Percentiles rank a stretch among this genome's conserved stretches.
These are phyloP conservation scores for Backusella westeae DNA, from an alignment of 192 early-diverging fungal genomes.

Conservation along the genomic window DNA sequence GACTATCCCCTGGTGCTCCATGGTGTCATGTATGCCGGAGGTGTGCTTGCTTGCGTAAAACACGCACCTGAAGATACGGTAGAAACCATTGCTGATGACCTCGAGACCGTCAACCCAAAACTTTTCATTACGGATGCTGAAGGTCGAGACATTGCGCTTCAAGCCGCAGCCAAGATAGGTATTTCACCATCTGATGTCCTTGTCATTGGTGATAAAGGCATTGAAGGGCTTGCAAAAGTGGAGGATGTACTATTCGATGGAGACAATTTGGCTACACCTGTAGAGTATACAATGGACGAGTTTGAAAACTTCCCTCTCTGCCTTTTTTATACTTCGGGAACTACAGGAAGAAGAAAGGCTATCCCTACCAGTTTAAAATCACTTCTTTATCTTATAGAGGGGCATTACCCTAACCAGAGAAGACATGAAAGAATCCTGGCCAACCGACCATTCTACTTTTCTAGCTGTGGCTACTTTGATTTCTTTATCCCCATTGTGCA, in stretches of 20 bases:
- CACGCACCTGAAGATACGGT: background rate
- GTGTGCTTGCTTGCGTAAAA: background rate
- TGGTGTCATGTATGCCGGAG: background rate
- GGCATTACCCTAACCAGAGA: background rate
- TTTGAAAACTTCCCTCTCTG: background rate
- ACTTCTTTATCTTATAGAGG: background rate
- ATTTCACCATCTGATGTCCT: background rate
- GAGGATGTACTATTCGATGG: background rate
- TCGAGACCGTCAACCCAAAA: background rate
- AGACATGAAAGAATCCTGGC: background rate
- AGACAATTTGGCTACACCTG: background rate
- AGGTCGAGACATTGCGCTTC: background rate
- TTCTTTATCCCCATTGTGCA: background rate
- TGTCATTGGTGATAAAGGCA: background rate
- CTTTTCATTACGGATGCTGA: background rate
- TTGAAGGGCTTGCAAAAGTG: background rate
- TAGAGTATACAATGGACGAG: background rate
- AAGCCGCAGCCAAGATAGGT: background rate
- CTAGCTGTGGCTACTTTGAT: background rate
- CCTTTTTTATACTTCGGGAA: background rate
- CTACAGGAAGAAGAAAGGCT: background rate
- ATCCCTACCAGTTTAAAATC: background rate
- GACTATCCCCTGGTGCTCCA: background rate
- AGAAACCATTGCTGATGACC: background rate
- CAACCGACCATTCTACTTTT: background rate